phyloP scores from a whole-genome alignment of 2,329 filamentous ascomycete genomes.

The Alternaria gansuensis region DNA sequence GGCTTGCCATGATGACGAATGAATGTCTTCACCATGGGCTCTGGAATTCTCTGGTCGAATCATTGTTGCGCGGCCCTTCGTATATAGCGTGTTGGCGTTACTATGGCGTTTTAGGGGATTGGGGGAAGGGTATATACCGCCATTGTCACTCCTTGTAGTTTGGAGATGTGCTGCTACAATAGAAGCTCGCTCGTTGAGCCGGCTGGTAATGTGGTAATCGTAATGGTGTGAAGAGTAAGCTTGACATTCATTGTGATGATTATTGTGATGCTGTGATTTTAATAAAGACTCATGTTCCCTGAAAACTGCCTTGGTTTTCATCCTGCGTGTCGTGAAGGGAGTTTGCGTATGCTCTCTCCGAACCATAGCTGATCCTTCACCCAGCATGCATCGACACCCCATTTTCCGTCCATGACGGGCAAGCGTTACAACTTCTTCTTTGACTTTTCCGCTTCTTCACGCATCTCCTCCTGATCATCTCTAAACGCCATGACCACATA shows the following conservation, averaged over 20 bases:
- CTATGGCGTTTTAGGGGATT: constrained; percentile 21
- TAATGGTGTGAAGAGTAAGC: constrained; percentile 32
- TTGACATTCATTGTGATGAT: not conserved
- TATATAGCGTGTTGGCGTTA: constrained; percentile 24
- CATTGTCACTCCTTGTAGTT: constrained; percentile 31
- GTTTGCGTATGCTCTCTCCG: not conserved
- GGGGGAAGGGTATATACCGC: constrained; percentile 14
- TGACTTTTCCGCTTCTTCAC: constrained; percentile 56
- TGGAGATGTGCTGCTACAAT: constrained; percentile 23
- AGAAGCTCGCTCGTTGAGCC: constrained; percentile 16
- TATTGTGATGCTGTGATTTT: not conserved
- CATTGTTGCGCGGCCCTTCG: constrained; percentile 17
- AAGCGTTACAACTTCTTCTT: constrained; percentile 47
- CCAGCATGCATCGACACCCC: not conserved
- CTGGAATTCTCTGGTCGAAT: constrained; percentile 13
- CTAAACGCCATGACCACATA: constrained; percentile 92
- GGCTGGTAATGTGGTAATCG: constrained; percentile 38
- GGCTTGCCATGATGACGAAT: constrained; percentile 24
- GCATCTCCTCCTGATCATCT: constrained; percentile 72
- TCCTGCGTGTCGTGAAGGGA: not conserved
- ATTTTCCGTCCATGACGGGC: not conserved
- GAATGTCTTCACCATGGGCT: constrained; percentile 11
- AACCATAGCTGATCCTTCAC: not conserved
- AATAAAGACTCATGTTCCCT: not conserved
- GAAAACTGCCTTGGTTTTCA: not conserved